Evolutionary conservation across 305 asterid species (phyloP).

Genomic region (Fraxinus velutina): DNA sequence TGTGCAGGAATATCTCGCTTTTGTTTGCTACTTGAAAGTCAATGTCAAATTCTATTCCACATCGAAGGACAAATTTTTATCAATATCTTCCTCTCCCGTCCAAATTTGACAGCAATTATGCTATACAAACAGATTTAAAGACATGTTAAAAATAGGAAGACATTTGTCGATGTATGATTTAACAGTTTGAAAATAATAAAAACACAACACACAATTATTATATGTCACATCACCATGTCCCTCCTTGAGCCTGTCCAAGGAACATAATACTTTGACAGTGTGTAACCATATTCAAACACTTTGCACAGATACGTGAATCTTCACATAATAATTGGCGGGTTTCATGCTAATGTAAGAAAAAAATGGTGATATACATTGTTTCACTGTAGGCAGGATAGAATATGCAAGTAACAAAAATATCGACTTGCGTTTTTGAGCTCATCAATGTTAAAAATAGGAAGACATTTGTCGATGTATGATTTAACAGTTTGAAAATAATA

Average conservation of each 20-base stretch:
- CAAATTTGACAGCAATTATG: background rate
- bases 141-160: too few species aligned
- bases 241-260: background rate
- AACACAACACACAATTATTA: too few species aligned
- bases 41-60: background rate
- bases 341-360: too few species aligned
- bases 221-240: too few species aligned
- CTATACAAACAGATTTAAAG: background rate
- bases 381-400: background rate
- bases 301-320: background rate
- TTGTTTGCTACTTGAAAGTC: background rate
- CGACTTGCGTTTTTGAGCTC: background rate
- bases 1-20: background rate
- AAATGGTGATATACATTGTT: background rate
- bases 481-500: too few species aligned
- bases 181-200: too few species aligned
- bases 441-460: background rate
- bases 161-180: background rate
- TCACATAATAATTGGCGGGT: background rate
- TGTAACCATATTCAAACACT: background rate
- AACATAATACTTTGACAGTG: background rate
- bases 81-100: background rate
- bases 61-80: background rate
- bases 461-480: background rate
- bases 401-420: background rate